phyloP scores from a whole-genome alignment of 129 eudicot species.

The Rutidosis leptorrhynchoides region DNA sequence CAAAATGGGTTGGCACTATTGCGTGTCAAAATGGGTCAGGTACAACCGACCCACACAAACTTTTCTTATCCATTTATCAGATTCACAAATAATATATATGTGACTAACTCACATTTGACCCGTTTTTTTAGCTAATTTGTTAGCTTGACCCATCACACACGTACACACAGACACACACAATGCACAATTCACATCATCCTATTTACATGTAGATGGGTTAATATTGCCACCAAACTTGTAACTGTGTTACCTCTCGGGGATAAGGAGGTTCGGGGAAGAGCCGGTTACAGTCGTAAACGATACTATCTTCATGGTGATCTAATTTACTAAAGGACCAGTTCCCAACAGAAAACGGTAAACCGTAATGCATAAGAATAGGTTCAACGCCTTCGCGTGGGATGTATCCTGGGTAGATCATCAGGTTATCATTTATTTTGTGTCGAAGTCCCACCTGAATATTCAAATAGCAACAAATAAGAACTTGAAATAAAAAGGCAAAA shows the following conservation, averaged over 20 bases:
- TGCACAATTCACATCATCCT: neutral
- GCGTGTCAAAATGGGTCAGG: neutral
- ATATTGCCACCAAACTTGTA: constrained; percentile 1
- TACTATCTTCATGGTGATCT: constrained; percentile 72
- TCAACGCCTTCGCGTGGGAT: constrained; percentile 82
- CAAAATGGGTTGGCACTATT: neutral
- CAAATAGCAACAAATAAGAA: constrained; percentile 16
- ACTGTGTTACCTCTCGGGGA: constrained; percentile 74
- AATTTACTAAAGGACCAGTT: constrained; percentile 95
- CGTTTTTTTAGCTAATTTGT: neutral
- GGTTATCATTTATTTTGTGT: constrained; percentile 85
- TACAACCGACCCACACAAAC: neutral
- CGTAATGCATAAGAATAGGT: constrained; percentile 95
- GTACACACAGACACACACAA: too few relatives aligned
- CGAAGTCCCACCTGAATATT: constrained; percentile 89
- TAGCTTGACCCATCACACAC: neutral
- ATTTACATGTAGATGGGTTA: neutral
- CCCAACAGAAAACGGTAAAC: constrained; percentile 85
- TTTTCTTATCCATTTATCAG: neutral
- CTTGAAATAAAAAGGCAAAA: constrained; percentile 2
- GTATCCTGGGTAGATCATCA: constrained; percentile 97
- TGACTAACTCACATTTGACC: neutral
- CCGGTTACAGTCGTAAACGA: constrained; percentile 84
- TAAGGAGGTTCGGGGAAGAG: constrained; percentile 99
- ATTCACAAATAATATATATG: neutral